A percentile compares a stretch with the other conserved stretches of the same genome.
These are phyloP conservation scores for Yamadazyma membranifaciens DNA, from an alignment of 1,139 yeast species.

Conservation along the genomic window DNA sequence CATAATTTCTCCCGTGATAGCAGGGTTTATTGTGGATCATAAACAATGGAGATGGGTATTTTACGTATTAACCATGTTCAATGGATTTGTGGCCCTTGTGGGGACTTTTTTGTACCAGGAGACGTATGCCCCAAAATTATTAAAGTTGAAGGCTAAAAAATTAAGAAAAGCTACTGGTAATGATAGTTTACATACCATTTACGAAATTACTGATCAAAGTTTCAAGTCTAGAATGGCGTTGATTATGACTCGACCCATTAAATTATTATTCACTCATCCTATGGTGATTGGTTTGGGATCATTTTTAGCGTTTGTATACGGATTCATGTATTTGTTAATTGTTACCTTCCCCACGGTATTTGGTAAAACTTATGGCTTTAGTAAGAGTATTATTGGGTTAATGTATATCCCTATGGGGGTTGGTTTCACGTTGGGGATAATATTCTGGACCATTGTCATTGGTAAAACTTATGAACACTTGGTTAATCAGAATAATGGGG, in stretches of 20 bases:
- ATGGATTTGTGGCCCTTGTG: slow-evolving; percentile 36
- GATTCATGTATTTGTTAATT: slow-evolving; percentile 47
- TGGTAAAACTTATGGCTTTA: slow-evolving; percentile 32
- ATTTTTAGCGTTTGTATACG: slow-evolving; percentile 47
- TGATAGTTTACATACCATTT: slow-evolving; percentile 39
- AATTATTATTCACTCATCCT: slow-evolving; percentile 42
- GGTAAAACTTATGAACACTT: slow-evolving; percentile 30
- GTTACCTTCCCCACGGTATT: slow-evolving; percentile 43
- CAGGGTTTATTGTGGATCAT: slow-evolving; percentile 54
- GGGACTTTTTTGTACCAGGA: slow-evolving; percentile 38
- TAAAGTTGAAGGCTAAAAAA: slow-evolving; percentile 29
- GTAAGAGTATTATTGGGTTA: slow-evolving; percentile 34
- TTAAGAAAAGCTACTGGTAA: slow-evolving; percentile 39
- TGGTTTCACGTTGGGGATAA: slow-evolving; percentile 40
- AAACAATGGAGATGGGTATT: slow-evolving; percentile 47
- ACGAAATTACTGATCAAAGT: slow-evolving; percentile 40
- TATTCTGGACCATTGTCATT: slow-evolving; percentile 37
- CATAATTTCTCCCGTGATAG: slow-evolving; percentile 56
- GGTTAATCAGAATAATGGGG: slow-evolving; percentile 32
- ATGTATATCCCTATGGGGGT: slow-evolving; percentile 49
- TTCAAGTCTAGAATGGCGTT: slow-evolving; percentile 27
- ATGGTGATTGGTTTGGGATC: slow-evolving; percentile 47
- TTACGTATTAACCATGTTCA: slow-evolving; percentile 41
- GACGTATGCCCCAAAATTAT: slow-evolving; percentile 41
- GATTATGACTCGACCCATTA: slow-evolving; percentile 40